Conservation (phyloP, 1,139 yeast species). For the Protomyces gravidus region DNA sequence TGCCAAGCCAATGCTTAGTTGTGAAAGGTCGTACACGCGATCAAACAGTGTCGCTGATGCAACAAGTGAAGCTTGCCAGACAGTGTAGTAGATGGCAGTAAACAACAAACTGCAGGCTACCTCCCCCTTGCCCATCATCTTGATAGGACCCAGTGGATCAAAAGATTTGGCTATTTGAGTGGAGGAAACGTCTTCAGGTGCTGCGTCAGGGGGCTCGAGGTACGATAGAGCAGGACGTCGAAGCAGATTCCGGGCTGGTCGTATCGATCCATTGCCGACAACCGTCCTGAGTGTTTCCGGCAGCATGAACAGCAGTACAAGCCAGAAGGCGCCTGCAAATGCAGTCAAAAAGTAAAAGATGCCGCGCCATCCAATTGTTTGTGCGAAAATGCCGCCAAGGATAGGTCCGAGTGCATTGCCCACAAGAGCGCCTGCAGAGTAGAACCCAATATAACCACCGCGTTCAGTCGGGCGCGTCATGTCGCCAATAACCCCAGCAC, state of each 20-base stretch:
- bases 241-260: neutral
- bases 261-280: conserved; percentile 59
- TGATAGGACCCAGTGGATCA: conserved; percentile 30
- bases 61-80: conserved; percentile 68
- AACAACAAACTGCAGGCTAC: conserved; percentile 48
- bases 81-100: conserved; percentile 57
- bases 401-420: conserved; percentile 77
- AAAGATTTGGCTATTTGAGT: conserved; percentile 3
- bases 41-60: conserved; percentile 56
- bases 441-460: conserved; percentile 60
- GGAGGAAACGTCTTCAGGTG: neutral
- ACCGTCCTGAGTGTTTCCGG: conserved; percentile 70
- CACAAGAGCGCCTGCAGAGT: conserved; percentile 58
- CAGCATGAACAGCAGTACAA: conserved; percentile 41
- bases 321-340: conserved; percentile 50
- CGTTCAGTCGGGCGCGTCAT: conserved; percentile 57
- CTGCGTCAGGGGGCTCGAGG: conserved; percentile 11
- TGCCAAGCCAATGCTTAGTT: conserved; percentile 59
- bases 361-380: conserved; percentile 65
- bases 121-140: conserved; percentile 35
- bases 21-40: conserved; percentile 48
- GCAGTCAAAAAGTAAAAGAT: conserved; percentile 71
- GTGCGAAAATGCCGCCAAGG: conserved; percentile 62
- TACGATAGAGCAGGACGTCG: conserved; percentile 2
- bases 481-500: conserved; percentile 66